Conservation (phyloP, 345 rosid species). For the rapeseed (Brassica napus) region DNA sequence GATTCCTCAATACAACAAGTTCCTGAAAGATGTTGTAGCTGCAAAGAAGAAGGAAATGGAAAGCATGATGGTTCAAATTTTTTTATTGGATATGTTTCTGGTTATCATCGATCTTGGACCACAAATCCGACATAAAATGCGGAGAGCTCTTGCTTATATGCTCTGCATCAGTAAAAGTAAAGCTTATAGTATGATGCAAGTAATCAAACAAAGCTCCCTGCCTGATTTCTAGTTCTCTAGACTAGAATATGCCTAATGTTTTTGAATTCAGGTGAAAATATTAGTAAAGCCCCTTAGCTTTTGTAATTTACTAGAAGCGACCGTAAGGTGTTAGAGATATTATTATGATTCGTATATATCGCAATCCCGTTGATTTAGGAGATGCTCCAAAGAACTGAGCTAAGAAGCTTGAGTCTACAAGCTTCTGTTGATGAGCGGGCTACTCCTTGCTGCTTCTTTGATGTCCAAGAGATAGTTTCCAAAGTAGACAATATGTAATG, state of each 20-base stretch:
- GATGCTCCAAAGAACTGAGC: no score
- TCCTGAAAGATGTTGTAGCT: no score
- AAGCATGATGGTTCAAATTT: constrained; percentile 60
- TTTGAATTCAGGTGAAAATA: neutral
- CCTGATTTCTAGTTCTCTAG: constrained; percentile 43
- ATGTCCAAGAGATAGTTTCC: no score
- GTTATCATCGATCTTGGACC: constrained; percentile 52
- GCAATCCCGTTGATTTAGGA: no score
- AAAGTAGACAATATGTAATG: no score
- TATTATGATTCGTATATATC: no score
- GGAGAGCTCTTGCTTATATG: constrained; percentile 75
- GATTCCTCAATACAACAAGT: no score
- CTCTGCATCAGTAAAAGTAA: constrained; percentile 65
- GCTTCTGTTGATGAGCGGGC: no score
- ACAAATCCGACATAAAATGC: constrained; percentile 47
- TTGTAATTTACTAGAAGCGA: neutral
- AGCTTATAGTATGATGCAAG: constrained; percentile 66
- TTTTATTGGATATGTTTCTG: constrained; percentile 68
- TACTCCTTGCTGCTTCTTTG: no score
- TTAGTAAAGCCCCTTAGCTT: neutral
- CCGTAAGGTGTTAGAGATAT: neutral
- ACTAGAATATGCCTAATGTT: no score
- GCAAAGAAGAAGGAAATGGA: no score
- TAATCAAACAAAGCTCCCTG: constrained; percentile 67
- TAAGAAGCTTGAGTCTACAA: no score